Percentiles rank a stretch among this genome's conserved stretches.
Conservation (phyloP, 148 eudicot genomes). For the Spergularia marina region DNA sequence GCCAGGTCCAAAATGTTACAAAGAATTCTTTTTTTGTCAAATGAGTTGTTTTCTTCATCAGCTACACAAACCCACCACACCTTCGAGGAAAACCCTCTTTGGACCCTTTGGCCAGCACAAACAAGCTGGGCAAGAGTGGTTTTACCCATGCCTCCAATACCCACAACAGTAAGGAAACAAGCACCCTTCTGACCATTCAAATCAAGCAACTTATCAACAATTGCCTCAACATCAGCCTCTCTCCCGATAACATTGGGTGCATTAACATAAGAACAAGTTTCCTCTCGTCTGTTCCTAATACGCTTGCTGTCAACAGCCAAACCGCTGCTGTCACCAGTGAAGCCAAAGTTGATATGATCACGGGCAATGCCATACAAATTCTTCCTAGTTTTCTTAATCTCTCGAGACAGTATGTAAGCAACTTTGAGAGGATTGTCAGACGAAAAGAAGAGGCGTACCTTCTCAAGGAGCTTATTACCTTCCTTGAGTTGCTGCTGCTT, state of each 20-base stretch:
- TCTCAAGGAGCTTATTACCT: neutral
- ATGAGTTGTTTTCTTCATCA: slow-evolving; percentile 13
- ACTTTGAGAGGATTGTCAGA: neutral
- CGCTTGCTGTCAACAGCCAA: neutral
- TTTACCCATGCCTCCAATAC: slow-evolving; percentile 36
- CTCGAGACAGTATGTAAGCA: neutral
- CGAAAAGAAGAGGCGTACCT: slow-evolving; percentile 21
- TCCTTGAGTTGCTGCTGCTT: neutral
- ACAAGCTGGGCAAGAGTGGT: slow-evolving; percentile 36
- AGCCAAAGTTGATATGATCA: slow-evolving; percentile 4
- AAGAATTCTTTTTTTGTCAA: slow-evolving; percentile 17
- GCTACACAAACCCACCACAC: slow-evolving; percentile 29
- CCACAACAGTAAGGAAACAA: slow-evolving; percentile 22
- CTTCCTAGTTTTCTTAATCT: slow-evolving; percentile 13
- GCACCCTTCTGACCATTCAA: neutral
- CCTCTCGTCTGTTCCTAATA: slow-evolving; percentile 11
- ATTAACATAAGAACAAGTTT: slow-evolving; percentile 19
- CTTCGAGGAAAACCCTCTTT: neutral
- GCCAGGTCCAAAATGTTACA: slow-evolving; percentile 13
- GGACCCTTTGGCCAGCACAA: slow-evolving; percentile 5
- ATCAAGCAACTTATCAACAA: slow-evolving; percentile 12
- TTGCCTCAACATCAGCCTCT: slow-evolving; percentile 9
- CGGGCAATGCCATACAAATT: neutral
- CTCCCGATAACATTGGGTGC: slow-evolving; percentile 21
- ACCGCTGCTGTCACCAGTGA: neutral